phyloP scores from a whole-genome alignment of 2,329 filamentous ascomycete genomes.

The Cordyceps fumosorosea region DNA sequence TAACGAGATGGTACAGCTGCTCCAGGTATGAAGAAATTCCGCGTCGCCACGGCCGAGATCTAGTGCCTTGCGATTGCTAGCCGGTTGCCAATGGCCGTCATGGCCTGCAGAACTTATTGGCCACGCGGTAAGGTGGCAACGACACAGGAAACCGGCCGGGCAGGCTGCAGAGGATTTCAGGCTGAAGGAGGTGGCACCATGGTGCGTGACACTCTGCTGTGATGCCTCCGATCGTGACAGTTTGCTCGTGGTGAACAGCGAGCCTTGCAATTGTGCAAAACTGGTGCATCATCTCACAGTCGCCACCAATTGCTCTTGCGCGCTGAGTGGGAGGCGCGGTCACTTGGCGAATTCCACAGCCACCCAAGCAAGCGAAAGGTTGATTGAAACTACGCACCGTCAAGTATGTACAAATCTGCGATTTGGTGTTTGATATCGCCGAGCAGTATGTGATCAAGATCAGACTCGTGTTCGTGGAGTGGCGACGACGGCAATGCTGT shows the following conservation, averaged over 20 bases:
- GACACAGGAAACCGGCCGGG: background rate
- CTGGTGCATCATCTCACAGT: background rate
- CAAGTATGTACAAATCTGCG: background rate
- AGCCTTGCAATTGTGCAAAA: background rate
- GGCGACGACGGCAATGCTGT: background rate
- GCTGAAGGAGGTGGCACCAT: background rate
- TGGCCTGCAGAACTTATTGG: background rate
- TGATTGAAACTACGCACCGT: background rate
- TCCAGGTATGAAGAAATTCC: background rate
- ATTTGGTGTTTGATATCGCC: background rate
- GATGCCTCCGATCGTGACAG: background rate
- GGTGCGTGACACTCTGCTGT: background rate
- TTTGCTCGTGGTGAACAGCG: background rate
- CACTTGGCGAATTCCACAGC: background rate
- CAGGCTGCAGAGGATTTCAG: background rate
- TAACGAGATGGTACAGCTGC: background rate
- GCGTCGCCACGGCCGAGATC: constrained; percentile 2
- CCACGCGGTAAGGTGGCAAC: background rate
- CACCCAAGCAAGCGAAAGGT: background rate
- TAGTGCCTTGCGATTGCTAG: background rate
- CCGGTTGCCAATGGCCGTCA: background rate
- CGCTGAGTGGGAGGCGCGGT: background rate
- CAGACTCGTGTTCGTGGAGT: background rate
- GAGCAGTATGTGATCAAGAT: background rate
- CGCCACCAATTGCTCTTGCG: background rate